Conservation (phyloP, 2,329 filamentous ascomycete genomes). For the Trichoderma aggressivum region DNA sequence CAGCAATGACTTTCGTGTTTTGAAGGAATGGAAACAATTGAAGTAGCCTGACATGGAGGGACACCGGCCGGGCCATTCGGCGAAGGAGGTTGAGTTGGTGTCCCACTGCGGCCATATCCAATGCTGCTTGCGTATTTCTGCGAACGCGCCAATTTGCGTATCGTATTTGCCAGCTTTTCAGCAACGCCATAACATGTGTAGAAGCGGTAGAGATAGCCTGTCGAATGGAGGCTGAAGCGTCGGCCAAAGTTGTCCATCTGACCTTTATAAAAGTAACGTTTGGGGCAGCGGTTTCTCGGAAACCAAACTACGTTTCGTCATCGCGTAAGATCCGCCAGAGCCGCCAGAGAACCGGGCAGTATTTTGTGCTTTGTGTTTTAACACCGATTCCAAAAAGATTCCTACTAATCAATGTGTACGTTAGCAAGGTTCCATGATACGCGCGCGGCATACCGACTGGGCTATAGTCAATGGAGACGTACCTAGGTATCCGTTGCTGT, state of each 20-base stretch:
- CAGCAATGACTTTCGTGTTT: neutral
- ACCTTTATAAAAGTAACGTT: neutral
- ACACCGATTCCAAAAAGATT: neutral
- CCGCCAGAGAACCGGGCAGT: neutral
- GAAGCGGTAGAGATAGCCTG: neutral
- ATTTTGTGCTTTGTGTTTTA: neutral
- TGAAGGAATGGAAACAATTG: neutral
- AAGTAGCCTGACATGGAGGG: neutral
- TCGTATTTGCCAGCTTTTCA: neutral
- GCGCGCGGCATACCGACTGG: neutral
- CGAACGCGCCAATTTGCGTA: neutral
- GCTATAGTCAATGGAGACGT: neutral
- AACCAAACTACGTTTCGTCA: neutral
- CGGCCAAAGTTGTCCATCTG: neutral
- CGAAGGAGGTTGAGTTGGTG: neutral
- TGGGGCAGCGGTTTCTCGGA: neutral
- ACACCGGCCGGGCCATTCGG: neutral
- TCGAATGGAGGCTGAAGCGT: neutral
- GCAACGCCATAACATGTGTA: neutral
- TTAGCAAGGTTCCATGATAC: neutral
- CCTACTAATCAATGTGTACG: neutral
- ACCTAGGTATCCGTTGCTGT: neutral
- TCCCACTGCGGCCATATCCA: neutral
- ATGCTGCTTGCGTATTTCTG: neutral
- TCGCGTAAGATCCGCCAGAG: neutral